phyloP scores from a whole-genome alignment of 2,329 filamentous ascomycete genomes.

The Alternaria solani region DNA sequence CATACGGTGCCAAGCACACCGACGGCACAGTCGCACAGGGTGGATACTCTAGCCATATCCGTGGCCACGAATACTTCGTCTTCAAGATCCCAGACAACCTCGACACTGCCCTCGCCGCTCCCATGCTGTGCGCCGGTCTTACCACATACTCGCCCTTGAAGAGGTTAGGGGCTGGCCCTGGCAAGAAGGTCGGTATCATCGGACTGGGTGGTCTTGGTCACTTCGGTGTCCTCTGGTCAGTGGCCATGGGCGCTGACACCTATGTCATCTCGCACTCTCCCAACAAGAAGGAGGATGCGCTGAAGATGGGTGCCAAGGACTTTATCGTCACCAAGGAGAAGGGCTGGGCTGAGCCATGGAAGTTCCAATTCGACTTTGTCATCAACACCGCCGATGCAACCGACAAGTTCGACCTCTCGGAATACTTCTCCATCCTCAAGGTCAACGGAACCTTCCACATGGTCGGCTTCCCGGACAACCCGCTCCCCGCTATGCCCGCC shows the following conservation, averaged over 20 bases:
- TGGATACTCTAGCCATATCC: slow-evolving; percentile 72
- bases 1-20: slow-evolving; percentile 59
- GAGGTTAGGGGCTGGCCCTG: slow-evolving; percentile 76
- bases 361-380: slow-evolving; percentile 75
- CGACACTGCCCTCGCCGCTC: slow-evolving; percentile 67
- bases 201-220: slow-evolving; percentile 67
- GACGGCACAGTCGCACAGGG: slow-evolving; percentile 71
- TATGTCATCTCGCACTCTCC: slow-evolving; percentile 68
- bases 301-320: slow-evolving; percentile 67
- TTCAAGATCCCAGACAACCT: slow-evolving; percentile 81
- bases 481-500: slow-evolving; percentile 73
- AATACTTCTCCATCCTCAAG: slow-evolving; percentile 81
- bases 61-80: slow-evolving; percentile 78
- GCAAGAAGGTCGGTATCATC: slow-evolving; percentile 80
- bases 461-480: slow-evolving; percentile 80
- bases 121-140: slow-evolving; percentile 85
- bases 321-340: slow-evolving; percentile 67
- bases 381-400: slow-evolving; percentile 76
- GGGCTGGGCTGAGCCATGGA: slow-evolving; percentile 64
- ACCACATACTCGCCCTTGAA: slow-evolving; percentile 82
- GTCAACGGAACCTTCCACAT: slow-evolving; percentile 82
- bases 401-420: slow-evolving; percentile 71
- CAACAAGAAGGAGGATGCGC: slow-evolving; percentile 66
- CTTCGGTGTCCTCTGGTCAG: slow-evolving; percentile 59
- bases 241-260: slow-evolving; percentile 67